Conservation (phyloP, 2,329 filamentous ascomycete species). For the Cercospora janseana region DNA sequence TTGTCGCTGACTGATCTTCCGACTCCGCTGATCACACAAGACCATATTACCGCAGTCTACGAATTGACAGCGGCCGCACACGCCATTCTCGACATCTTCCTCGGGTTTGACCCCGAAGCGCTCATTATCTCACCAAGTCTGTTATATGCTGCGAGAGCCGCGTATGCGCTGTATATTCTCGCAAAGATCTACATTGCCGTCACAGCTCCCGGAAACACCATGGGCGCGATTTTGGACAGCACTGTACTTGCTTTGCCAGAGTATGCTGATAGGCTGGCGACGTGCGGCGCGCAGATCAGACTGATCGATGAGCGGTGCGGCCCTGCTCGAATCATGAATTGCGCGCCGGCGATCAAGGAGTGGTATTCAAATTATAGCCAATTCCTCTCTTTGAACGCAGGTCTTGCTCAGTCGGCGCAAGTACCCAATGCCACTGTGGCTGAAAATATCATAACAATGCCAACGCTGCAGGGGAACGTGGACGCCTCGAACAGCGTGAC, state of each 20-base stretch:
- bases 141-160: conserved; percentile 27
- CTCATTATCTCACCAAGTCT: conserved; percentile 28
- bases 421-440: not conserved
- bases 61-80: conserved; percentile 28
- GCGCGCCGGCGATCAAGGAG: conserved; percentile 21
- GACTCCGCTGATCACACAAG: conserved; percentile 25
- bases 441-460: not conserved
- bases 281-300: conserved; percentile 7
- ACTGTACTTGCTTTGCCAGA: conserved; percentile 30
- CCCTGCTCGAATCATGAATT: conserved; percentile 24
- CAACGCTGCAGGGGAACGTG: not conserved
- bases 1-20: conserved; percentile 33
- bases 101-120: conserved; percentile 15
- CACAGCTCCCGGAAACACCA: conserved; percentile 30
- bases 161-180: conserved; percentile 30
- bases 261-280: conserved; percentile 29
- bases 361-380: conserved; percentile 26
- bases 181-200: conserved; percentile 33
- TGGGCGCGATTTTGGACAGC: conserved; percentile 29
- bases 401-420: not conserved
- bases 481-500: not conserved
- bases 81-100: conserved; percentile 27
- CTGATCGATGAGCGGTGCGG: conserved; percentile 21
- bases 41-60: conserved; percentile 30
- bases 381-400: conserved; percentile 11